Base-by-base conservation (phyloP, 2,329 filamentous ascomycete species). In the Cladosporium sp. region DNA sequence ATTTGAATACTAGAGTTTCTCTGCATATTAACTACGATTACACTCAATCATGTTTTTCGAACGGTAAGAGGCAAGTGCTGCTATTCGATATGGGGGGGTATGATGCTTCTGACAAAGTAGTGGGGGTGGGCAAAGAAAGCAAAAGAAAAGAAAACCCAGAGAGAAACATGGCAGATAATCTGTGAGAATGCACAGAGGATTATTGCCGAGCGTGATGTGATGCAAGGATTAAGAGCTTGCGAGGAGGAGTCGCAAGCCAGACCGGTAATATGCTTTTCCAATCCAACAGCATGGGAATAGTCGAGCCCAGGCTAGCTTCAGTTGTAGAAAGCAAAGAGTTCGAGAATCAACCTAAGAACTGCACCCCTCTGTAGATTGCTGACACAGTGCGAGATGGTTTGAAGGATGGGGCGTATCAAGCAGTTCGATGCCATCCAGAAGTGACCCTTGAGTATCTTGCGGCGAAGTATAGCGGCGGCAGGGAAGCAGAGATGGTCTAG, bases 401-500 rank as follows among this genome's bases (percentile, higher is more conserved):
- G 30, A 43, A 43, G 47, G 32, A 38, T 42, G 32, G 20, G 42
- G 20, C 19, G 16, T 18, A 29, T 42, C 19, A 19, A 35, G 30
- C 36, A 35, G 22, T 5, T 19, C 16, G 43, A 20, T 47, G 41
- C 38, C 25, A 41, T 43, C 32, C 32, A 43, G 13, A 18, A 15
- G 16, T 38, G 32, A 27, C 29, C 38, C 36, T 35, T 22, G 29
- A 41, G 36, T 46, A 16, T 19, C 36, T 43, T 22, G 38, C 42
- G 30, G 15, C 36, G 53, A 54, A 55, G 46, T 54, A 49, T 49
- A 48, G 50, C 51, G 49, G 50, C 43, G 51, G 43, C 32, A 42
- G 49, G 50, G 36, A n/a, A 51, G 51, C 33, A 38, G 50, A 49
- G 41, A 51, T 47, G 41, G 32, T 45, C 54, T 50, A 63, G 55